Conservation (phyloP, 1,139 yeast species). For the Candida glucosophila region DNA sequence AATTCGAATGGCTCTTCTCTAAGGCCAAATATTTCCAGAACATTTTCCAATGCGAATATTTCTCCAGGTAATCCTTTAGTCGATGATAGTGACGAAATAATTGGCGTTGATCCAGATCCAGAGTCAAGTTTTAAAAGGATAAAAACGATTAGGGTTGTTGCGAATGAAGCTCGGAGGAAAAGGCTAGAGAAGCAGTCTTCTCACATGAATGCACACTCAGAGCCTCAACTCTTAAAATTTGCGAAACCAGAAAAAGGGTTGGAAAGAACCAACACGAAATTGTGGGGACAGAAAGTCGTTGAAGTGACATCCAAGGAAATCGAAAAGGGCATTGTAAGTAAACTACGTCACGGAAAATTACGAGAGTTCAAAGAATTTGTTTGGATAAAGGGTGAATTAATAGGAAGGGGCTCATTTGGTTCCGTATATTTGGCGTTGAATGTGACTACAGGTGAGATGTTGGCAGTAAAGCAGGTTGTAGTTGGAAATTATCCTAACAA, state of each 20-base stretch:
- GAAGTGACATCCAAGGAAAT: conserved; percentile 79
- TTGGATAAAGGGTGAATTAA: conserved; percentile 96
- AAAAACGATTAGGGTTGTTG: conserved; percentile 87
- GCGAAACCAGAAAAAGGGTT: conserved; percentile 16
- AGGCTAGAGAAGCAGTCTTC: conserved; percentile 17
- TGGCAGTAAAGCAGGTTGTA: conserved; percentile 93
- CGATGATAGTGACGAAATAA: conserved; percentile 26
- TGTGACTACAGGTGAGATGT: conserved; percentile 96
- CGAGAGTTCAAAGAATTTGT: conserved; percentile 81
- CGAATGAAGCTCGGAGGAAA: conserved; percentile 72
- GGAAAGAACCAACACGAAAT: conserved; percentile 76
- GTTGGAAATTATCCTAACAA: conserved; percentile 52
- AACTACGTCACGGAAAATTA: conserved; percentile 46
- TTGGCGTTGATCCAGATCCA: conserved; percentile 23
- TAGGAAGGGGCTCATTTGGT: conserved; percentile 98
- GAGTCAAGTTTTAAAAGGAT: conserved; percentile 33
- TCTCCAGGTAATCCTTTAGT: conserved; percentile 25
- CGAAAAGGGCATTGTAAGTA: conserved; percentile 49
- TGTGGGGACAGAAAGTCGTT: conserved; percentile 95
- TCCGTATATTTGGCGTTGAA: conserved; percentile 86
- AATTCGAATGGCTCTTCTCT: conserved; percentile 8
- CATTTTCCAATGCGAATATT: conserved; percentile 40
- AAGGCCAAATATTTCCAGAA: conserved; percentile 35
- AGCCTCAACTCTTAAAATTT: too few species aligned
- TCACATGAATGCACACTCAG: too few species aligned